A percentile compares a stretch with the other conserved stretches of the same genome.
Evolutionary conservation across 176 grass and related monocot species (phyloP).

Genomic region (Oryza coarctata): DNA sequence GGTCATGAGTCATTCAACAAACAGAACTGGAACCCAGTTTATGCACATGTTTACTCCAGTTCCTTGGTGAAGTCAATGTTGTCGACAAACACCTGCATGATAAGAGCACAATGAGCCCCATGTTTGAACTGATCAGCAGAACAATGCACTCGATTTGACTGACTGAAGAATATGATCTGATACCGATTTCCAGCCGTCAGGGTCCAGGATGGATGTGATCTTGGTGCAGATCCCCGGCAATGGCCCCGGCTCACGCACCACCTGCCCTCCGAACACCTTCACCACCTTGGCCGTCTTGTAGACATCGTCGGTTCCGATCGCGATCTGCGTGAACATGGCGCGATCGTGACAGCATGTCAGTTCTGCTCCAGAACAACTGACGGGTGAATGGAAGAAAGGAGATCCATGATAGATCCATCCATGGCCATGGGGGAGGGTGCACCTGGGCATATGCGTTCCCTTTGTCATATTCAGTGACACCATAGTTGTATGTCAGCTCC

Average conservation of each 20-base stretch:
- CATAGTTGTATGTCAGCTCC: conserved; percentile 72
- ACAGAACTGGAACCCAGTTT: background rate
- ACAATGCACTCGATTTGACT: background rate
- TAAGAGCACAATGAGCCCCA: background rate
- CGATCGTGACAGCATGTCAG: background rate
- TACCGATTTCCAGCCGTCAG: conserved; percentile 91
- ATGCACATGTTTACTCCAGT: conserved; percentile 39
- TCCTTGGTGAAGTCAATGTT: conserved; percentile 77
- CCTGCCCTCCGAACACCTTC: conserved; percentile 59
- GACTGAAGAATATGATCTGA: background rate
- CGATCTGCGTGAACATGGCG: conserved; percentile 43
- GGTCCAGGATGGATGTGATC: conserved; percentile 78
- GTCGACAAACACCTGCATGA: conserved; percentile 71
- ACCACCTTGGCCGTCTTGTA: conserved; percentile 69
- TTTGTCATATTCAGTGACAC: conserved; percentile 56
- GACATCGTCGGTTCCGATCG: conserved; percentile 77
- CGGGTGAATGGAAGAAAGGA: background rate
- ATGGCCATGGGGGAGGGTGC: background rate
- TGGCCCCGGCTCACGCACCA: conserved; percentile 67
- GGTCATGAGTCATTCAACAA: background rate
- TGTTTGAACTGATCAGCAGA: background rate
- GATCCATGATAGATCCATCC: background rate
- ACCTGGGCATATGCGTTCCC: conserved; percentile 68
- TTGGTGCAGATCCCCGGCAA: conserved; percentile 71
- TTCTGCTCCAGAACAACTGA: too few relatives aligned